phyloP scores from a whole-genome alignment of 768 basidiomycete species.

The Hygrocybe coccinea region DNA sequence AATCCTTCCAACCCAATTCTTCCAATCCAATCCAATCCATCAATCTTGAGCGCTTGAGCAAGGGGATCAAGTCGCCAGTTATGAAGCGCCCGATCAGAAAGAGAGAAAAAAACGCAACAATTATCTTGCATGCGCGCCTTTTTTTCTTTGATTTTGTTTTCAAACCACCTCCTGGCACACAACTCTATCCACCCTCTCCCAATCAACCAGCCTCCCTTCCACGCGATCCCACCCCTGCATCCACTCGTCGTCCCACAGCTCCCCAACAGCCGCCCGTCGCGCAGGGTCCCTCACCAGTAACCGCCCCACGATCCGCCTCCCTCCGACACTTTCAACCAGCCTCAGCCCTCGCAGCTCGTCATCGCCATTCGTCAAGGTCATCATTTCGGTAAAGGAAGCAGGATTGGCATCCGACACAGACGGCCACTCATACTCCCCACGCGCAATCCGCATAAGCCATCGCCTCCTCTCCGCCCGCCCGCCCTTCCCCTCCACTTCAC shows the following conservation, averaged over 20 bases:
- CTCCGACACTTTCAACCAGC: slow-evolving; percentile 40
- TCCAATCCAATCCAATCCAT: no score
- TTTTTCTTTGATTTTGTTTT: no score
- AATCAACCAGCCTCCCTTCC: slow-evolving; percentile 5
- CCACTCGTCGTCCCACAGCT: slow-evolving; percentile 59
- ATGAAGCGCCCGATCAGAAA: no score
- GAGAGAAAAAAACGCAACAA: no score
- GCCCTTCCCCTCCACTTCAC: slow-evolving; percentile 20
- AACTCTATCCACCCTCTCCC: neutral
- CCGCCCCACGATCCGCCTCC: slow-evolving; percentile 50
- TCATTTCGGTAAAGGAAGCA: neutral
- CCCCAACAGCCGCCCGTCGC: slow-evolving; percentile 55
- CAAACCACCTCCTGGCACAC: slow-evolving; percentile 2
- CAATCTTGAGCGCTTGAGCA: no score
- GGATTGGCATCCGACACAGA: neutral
- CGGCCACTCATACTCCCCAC: slow-evolving; percentile 77
- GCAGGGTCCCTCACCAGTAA: slow-evolving; percentile 68
- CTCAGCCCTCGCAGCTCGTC: slow-evolving; percentile 34
- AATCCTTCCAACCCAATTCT: no score
- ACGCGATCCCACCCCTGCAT: slow-evolving; percentile 31
- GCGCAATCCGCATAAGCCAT: slow-evolving; percentile 76
- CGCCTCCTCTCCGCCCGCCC: slow-evolving; percentile 40
- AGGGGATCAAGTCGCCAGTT: no score
- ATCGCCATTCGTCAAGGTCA: slow-evolving; percentile 4
- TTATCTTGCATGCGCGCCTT: no score